A percentile compares a stretch with the other conserved stretches of the same genome.
Conservation (phyloP, 2,329 filamentous ascomycete genomes). For the Cadophora malorum region DNA sequence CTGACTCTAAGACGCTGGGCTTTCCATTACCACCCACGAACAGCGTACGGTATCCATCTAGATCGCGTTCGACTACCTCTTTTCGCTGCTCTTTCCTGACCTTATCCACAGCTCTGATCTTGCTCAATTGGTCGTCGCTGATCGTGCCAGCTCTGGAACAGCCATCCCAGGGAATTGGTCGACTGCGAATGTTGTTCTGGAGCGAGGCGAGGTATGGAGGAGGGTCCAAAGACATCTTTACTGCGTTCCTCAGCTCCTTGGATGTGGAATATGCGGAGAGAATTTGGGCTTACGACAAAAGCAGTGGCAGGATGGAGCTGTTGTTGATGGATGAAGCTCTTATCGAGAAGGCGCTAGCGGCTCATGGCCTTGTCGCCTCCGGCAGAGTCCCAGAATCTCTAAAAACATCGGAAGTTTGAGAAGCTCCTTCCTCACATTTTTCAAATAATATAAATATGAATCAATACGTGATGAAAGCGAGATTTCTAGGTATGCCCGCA, state of each 20-base stretch:
- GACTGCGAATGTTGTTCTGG: slow-evolving; percentile 95
- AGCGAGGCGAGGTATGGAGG: slow-evolving; percentile 87
- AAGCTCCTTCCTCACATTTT: neutral
- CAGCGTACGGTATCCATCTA: slow-evolving; percentile 79
- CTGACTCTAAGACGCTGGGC: slow-evolving; percentile 79
- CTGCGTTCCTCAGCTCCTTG: slow-evolving; percentile 34
- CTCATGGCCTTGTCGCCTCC: neutral
- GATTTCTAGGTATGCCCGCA: neutral
- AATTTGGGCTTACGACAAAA: slow-evolving; percentile 20
- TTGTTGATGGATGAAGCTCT: slow-evolving; percentile 39
- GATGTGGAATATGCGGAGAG: slow-evolving; percentile 29
- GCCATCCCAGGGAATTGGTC: slow-evolving; percentile 98
- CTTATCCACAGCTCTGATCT: slow-evolving; percentile 97
- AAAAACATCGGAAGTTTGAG: neutral
- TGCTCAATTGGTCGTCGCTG: slow-evolving; percentile 90
- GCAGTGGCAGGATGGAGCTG: slow-evolving; percentile 34
- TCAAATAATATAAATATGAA: neutral
- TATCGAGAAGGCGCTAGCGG: slow-evolving; percentile 39
- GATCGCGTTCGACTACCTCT: slow-evolving; percentile 79
- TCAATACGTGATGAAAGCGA: neutral
- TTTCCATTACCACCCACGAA: slow-evolving; percentile 78
- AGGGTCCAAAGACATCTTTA: slow-evolving; percentile 84
- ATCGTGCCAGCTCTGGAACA: slow-evolving; percentile 86
- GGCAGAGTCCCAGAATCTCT: neutral
- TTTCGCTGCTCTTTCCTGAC: slow-evolving; percentile 90